Evolutionary conservation across 23 red algal species (phyloP).

Genomic region (Gracilaria gracilis): DNA sequence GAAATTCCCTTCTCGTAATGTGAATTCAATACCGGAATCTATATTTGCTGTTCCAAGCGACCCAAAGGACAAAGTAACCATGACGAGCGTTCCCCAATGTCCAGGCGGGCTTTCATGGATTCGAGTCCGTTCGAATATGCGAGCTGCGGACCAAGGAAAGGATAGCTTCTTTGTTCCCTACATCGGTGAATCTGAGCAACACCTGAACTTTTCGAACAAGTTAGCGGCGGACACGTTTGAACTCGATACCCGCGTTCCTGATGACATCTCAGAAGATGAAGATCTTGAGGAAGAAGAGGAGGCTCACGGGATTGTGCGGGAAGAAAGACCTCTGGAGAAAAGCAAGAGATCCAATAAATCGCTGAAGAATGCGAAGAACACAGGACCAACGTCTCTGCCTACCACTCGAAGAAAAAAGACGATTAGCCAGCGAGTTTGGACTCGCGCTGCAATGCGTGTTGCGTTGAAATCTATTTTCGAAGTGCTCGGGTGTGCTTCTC

Average conservation of each 20-base stretch:
- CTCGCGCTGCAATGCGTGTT: constrained; percentile 54
- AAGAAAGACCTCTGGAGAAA: background rate
- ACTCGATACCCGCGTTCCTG: constrained; percentile 25
- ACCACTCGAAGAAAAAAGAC: background rate
- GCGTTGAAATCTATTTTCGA: constrained; percentile 34
- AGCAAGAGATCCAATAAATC: background rate
- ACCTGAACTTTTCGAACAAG: constrained; percentile 50
- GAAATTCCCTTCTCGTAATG: background rate
- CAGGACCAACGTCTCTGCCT: background rate
- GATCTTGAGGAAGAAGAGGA: constrained; percentile 18
- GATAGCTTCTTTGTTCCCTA: constrained; percentile 62
- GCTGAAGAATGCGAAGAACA: background rate
- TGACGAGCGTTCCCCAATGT: background rate
- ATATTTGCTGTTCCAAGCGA: constrained; percentile 20
- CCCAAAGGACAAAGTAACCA: background rate
- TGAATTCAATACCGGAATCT: background rate
- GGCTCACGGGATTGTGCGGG: background rate
- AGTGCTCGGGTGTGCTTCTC: background rate
- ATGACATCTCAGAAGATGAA: constrained; percentile 56
- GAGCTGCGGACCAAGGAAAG: constrained; percentile 42
- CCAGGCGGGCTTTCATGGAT: constrained; percentile 51
- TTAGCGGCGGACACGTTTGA: constrained; percentile 49
- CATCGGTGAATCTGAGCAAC: constrained; percentile 53
- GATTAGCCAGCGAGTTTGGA: constrained; percentile 27
- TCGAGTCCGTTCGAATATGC: constrained; percentile 54